phyloP scores from a whole-genome alignment of 352 stramenopile genomes.

The Pythium vanterpoolii region DNA sequence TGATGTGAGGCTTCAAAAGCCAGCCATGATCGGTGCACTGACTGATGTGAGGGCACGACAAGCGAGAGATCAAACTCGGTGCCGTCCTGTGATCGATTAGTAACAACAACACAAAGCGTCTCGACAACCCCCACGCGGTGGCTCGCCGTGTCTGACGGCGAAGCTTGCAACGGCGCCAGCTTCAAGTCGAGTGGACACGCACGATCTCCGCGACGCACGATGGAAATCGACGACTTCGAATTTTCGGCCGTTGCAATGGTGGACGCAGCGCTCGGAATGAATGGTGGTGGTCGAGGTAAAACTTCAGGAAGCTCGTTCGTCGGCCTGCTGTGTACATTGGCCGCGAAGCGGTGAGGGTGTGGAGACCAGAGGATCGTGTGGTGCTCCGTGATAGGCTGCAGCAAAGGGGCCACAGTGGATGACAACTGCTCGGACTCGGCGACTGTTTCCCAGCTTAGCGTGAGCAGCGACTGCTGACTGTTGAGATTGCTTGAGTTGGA shows the following conservation, averaged over 20 bases:
- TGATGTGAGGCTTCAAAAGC: conserved; percentile 63
- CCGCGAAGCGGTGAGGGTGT: conserved; percentile 11
- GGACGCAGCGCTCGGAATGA: not conserved
- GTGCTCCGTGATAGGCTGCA: conserved; percentile 49
- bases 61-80: conserved; percentile 66
- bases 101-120: conserved; percentile 48
- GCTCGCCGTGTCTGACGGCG: not conserved
- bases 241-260: not conserved
- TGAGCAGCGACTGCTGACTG: conserved; percentile 53
- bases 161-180: conserved; percentile 30
- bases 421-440: conserved; percentile 5
- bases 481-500: not conserved
- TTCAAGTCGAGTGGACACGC: conserved; percentile 38
- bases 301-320: conserved; percentile 1
- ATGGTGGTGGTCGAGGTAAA: conserved; percentile 7
- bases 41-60: conserved; percentile 27
- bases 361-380: conserved; percentile 68
- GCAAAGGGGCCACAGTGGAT: conserved; percentile 10
- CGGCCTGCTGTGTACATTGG: not conserved
- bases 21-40: conserved; percentile 27
- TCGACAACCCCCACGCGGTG: conserved; percentile 23
- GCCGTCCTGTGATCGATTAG: conserved; percentile 39
- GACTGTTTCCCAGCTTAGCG: conserved; percentile 52
- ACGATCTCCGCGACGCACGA: conserved; percentile 31
- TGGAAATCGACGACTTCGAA: not conserved